Evolutionary conservation across 768 basidiomycete species (phyloP).

Genomic region (Vararia minispora): DNA sequence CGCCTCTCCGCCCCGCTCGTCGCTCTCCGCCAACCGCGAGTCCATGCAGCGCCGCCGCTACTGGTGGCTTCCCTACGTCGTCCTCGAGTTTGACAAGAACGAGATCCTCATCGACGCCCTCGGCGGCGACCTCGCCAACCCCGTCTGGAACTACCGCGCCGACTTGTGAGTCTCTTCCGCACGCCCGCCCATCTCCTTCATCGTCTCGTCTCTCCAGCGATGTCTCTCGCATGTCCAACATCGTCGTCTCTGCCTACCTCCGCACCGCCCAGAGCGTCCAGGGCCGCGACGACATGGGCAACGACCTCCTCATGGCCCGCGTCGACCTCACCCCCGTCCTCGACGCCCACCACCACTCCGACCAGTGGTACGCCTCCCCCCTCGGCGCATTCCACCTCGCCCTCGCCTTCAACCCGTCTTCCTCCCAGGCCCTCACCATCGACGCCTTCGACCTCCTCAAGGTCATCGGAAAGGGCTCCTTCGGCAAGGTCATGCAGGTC

Average conservation of each 20-base stretch:
- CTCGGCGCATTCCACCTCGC: slow-evolving; percentile 93
- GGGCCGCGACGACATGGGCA: slow-evolving; percentile 91
- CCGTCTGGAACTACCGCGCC: slow-evolving; percentile 93
- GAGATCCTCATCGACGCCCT: slow-evolving; percentile 94
- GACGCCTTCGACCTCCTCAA: slow-evolving; percentile 95
- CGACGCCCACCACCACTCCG: slow-evolving; percentile 71
- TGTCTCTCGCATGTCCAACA: slow-evolving; percentile 87
- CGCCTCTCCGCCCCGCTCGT: slow-evolving; percentile 41
- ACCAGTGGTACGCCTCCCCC: slow-evolving; percentile 83
- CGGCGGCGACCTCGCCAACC: slow-evolving; percentile 83
- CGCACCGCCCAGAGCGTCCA: slow-evolving; percentile 64
- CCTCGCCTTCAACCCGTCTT: slow-evolving; percentile 84
- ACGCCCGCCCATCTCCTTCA: slow-evolving; percentile 9
- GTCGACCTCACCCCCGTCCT: slow-evolving; percentile 81
- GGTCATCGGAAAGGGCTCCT: slow-evolving; percentile 95
- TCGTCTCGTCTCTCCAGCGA: slow-evolving; percentile 42
- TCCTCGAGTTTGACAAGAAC: slow-evolving; percentile 97
- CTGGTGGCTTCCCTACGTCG: slow-evolving; percentile 95
- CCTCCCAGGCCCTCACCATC: slow-evolving; percentile 81
- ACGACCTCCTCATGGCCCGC: slow-evolving; percentile 89
- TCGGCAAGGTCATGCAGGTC: slow-evolving; percentile 99
- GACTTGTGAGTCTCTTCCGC: slow-evolving; percentile 62
- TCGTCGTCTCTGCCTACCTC: slow-evolving; percentile 86
- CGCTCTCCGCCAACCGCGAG: slow-evolving; percentile 65
- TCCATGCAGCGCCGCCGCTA: slow-evolving; percentile 87